Conservation (phyloP, 495 filamentous ascomycete species). For the Penicillium cosmopolitanum region DNA sequence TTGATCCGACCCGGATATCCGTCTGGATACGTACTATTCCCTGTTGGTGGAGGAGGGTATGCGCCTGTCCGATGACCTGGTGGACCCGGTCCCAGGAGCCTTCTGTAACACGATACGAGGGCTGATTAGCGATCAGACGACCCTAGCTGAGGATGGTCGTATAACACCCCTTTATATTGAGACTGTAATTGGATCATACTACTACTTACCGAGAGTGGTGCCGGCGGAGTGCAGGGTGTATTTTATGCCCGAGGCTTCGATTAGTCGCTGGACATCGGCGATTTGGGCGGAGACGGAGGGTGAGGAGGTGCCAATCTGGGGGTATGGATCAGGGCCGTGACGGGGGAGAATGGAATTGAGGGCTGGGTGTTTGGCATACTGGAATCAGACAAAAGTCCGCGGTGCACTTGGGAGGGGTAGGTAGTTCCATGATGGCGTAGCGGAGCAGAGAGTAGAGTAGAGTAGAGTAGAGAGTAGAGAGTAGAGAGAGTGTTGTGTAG, state of each 20-base stretch:
- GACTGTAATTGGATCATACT: not conserved
- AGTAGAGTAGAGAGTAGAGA: too few species aligned
- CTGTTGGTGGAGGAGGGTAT: conserved; percentile 78
- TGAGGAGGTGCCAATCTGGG: conserved; percentile 79
- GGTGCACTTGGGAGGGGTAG: conserved; percentile 68
- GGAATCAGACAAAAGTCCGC: conserved; percentile 87
- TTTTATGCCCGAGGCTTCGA: conserved; percentile 75
- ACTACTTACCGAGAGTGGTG: conserved; percentile 79
- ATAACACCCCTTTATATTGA: not conserved
- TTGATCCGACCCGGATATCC: conserved; percentile 84
- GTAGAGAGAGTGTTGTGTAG: not conserved
- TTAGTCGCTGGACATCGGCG: conserved; percentile 84
- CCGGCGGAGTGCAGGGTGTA: conserved; percentile 92
- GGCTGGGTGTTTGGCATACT: conserved; percentile 43
- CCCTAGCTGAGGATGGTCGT: not conserved
- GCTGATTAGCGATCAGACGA: not conserved
- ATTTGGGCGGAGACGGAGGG: conserved; percentile 86
- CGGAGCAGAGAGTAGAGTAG: too few species aligned
- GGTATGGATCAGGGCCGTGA: not conserved
- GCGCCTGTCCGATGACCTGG: conserved; percentile 86
- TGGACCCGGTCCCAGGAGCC: conserved; percentile 91
- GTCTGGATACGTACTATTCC: conserved; percentile 85
- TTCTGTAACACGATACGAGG: conserved; percentile 54
- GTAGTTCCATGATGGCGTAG: conserved; percentile 32
- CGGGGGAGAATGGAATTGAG: conserved; percentile 31